phyloP scores from a whole-genome alignment of 768 basidiomycete genomes.

The Boletus pseudopeckii region DNA sequence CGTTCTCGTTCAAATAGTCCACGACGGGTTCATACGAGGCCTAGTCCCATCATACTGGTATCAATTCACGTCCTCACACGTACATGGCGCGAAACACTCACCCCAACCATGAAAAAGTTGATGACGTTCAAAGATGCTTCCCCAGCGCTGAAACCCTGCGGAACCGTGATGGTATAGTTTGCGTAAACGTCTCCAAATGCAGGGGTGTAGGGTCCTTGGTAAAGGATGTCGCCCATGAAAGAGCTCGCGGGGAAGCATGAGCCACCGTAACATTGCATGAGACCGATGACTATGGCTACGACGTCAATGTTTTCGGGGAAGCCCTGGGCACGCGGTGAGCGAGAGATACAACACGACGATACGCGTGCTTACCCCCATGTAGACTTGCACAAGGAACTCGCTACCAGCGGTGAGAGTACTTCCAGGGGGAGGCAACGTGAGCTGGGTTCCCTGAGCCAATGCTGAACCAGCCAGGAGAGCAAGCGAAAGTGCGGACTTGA shows the following conservation, averaged over 20 bases:
- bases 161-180: conserved; percentile 33
- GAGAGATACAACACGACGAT: background rate
- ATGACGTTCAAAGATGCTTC: conserved; percentile 35
- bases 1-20: conserved; percentile 23
- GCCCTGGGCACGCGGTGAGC: conserved; percentile 7
- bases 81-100: conserved; percentile 22
- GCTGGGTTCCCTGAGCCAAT: conserved; percentile 14
- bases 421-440: conserved; percentile 10
- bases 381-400: conserved; percentile 12
- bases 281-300: conserved; percentile 33
- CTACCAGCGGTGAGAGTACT: conserved; percentile 8
- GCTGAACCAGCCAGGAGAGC: conserved; percentile 10
- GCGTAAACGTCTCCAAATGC: conserved; percentile 16
- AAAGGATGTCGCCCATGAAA: conserved; percentile 32
- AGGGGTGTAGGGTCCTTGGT: conserved; percentile 34
- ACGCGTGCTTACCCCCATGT: conserved; percentile 15
- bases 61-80: background rate
- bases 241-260: conserved; percentile 23
- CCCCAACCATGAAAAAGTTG: conserved; percentile 39
- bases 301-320: conserved; percentile 23
- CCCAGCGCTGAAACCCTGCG: conserved; percentile 26
- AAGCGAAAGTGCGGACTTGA: conserved; percentile 18
- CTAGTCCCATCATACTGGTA: conserved; percentile 2
- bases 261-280: conserved; percentile 23
- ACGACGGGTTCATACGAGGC: conserved; percentile 7